Evolutionary conservation across 2,329 filamentous ascomycete genomes (phyloP), one percentile per base, ranked within the genome.

Genomic region (Scedosporium dehoogii): DNA sequence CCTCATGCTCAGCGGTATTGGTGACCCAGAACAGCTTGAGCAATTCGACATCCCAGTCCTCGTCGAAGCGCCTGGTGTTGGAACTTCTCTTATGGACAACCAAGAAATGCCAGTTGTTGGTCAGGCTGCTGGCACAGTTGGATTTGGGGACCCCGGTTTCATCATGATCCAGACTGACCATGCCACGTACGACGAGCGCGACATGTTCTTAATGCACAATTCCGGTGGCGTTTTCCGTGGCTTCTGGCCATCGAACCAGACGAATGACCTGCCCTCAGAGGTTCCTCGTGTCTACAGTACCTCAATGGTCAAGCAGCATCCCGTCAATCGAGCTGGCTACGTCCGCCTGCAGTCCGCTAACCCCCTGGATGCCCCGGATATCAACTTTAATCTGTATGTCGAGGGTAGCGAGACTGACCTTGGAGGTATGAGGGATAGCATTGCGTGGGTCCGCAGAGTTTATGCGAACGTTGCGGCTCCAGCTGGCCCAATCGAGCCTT

Each of bases 341-440:
- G 85, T 90, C 16, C 81, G 74, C 1, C 77, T 90, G 1, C 76
- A 75, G 18, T 87, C 84, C 0, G 74, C 80, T 0, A 79, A 89
- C 67, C 85, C 86, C 0, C 79, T 80, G 1, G 86, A 88, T 60
- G 79, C 80, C n/a, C 87, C 87, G 0, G 72, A 80, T 38, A 86
- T 87, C 69, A 78, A 80, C 69, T 85, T 86, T 74, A 81, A 81
- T 67, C 82, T 79, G 68, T 85, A 77, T 75, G 75, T 73, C 10
- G 69, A 77, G 23, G 78, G 81, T 1, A 75, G 77, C 6, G 77
- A 78, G 16, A 73, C 79, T 68, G 74, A 79, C 55, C 69, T 79
- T 1, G 69, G 70, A 61, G 74, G 73, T 29, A 68, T 76, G 66
- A 71, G 69, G 63, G 70, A 73, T 46, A 68, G 66, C n/a, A 66